These are phyloP conservation scores for Triangularia verruculosa DNA, from an alignment of 2,329 filamentous ascomycete genomes.

Conservation along the genomic window DNA sequence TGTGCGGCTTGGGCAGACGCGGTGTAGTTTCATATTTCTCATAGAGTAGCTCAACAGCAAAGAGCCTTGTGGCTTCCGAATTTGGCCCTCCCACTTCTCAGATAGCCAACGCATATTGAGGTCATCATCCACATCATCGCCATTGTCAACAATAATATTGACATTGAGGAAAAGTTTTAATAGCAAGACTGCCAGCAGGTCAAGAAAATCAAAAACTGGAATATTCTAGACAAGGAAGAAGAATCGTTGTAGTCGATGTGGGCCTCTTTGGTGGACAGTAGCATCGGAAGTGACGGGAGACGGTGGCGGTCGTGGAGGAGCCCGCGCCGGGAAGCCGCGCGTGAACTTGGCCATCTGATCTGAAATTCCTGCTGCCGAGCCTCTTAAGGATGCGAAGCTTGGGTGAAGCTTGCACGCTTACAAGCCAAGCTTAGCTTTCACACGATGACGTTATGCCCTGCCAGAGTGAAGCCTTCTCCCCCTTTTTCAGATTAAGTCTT, in stretches of 20 bases:
- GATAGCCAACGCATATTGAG: too few relatives aligned
- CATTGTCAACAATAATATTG: neutral
- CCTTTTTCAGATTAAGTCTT: neutral
- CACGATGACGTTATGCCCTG: conserved; percentile 1
- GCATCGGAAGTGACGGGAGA: conserved; percentile 2
- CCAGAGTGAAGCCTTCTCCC: neutral
- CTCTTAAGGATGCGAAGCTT: neutral
- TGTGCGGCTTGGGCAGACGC: neutral
- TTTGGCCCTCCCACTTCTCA: too few relatives aligned
- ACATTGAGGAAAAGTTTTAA: neutral
- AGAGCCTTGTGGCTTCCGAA: too few relatives aligned
- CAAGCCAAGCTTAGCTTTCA: neutral
- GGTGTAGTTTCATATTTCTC: neutral
- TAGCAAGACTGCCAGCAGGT: neutral
- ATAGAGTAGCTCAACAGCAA: neutral
- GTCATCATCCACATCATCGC: neutral
- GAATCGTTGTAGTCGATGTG: neutral
- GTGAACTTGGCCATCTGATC: conserved; percentile 1
- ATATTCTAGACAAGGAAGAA: neutral
- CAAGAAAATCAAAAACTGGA: neutral
- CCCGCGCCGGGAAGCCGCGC: neutral
- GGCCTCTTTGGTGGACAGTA: neutral
- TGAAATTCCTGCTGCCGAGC: neutral
- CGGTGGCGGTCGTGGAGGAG: neutral
- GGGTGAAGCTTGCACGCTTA: neutral